Percentiles rank a stretch among this genome's conserved stretches.
phyloP scores from a whole-genome alignment of 257 asterid genomes.

The Anisodus acutangulus region DNA sequence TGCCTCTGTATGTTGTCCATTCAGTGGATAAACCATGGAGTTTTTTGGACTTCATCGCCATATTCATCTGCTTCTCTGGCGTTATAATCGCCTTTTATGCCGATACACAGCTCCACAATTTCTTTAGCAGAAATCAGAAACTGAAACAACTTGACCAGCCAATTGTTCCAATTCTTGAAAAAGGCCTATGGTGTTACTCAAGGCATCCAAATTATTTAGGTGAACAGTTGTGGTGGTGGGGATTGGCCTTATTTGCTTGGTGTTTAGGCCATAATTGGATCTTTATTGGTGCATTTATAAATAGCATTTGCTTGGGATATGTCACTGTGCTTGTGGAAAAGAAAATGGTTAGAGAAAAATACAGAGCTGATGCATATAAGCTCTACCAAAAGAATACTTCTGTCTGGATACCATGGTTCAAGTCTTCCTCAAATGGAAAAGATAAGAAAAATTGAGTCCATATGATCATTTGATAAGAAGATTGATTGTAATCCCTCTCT shows the following conservation, averaged over 20 bases:
- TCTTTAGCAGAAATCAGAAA: slow-evolving; percentile 53
- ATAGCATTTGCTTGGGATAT: slow-evolving; percentile 78
- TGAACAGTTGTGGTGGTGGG: slow-evolving; percentile 99
- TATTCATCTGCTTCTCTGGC: slow-evolving; percentile 61
- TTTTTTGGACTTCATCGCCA: slow-evolving; percentile 65
- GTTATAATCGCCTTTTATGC: slow-evolving; percentile 64
- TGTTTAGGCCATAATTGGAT: slow-evolving; percentile 66
- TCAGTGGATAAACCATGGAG: slow-evolving; percentile 45
- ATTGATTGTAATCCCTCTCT: not conserved
- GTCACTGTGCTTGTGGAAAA: slow-evolving; percentile 84
- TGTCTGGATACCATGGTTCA: slow-evolving; percentile 91
- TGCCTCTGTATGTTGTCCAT: slow-evolving; percentile 76
- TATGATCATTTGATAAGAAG: not conserved
- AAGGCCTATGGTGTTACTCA: slow-evolving; percentile 80
- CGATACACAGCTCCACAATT: slow-evolving; percentile 79
- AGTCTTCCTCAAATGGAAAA: slow-evolving; percentile 33
- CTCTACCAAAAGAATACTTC: slow-evolving; percentile 69
- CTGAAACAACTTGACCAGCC: slow-evolving; percentile 55
- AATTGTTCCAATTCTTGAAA: slow-evolving; percentile 66
- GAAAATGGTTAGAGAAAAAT: slow-evolving; percentile 67
- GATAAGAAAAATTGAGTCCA: slow-evolving; percentile 38
- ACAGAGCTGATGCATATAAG: slow-evolving; percentile 73
- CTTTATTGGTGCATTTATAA: slow-evolving; percentile 66
- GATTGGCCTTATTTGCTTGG: slow-evolving; percentile 72
- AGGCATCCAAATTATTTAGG: slow-evolving; percentile 94